Evolutionary conservation across 1,284 basidiomycete species (phyloP), one percentile per base, ranked within the genome.

Genomic region (Rugosomyces carneus): DNA sequence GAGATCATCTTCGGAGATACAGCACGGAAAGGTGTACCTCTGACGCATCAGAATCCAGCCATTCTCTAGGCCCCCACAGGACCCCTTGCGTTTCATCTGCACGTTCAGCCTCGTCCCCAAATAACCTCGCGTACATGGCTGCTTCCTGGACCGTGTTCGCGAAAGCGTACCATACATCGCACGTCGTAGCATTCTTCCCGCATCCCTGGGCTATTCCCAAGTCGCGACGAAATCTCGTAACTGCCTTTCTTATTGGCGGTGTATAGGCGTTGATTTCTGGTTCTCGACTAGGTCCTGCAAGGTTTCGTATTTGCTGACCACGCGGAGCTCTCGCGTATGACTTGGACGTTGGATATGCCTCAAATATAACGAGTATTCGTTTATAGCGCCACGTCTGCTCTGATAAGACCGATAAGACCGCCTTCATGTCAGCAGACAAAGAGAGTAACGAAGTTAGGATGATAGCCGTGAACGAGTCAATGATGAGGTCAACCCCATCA

Each of bases 141-240:
- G 78, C 76, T 44, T 82, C 76, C 20, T 68, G 60, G 4, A 79
- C 70, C n/a, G 67, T 68, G 52, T 72, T 67, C 11, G 84, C 81
- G 59, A 85, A 87, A 0, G 78, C 80, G 57, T 73, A 75, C 34
- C 66, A 60, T 8, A 86, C 58, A 2, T 44, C 50, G 19, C 73
- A 71, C 1, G 45, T 61, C 15, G 55, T 45, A 24, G 69, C 55
- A 58, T 78, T 78, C 16, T 67, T 68, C 40, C 70, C 68, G 49
- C 69, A 78, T 2, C 73, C 82, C 49, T 81, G 78, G 0, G 75
- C 70, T 13, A 89, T 76, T 21, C 62, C 70, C 16, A 89, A 44
- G 51, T 78, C 75, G 44, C 84, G 67, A 49, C 76, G 67, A 32
- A 89, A 69, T 56, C 76, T 83, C 59, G 73, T 77, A 51, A 86